These are phyloP conservation scores for Helianthus annuus DNA, from an alignment of 129 eudicot species.

Conservation along the genomic window HanXRQr2.0-SUNRISE NC_035448.2:48768101-48768600, in stretches of 20 bases:
- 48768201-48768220: too few relatives aligned
- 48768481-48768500: neutral
- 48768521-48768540: constrained; percentile 7
- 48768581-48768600: neutral
- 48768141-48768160: too few relatives aligned
- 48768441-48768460: neutral
- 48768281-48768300: neutral
- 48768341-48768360: neutral
- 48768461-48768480: constrained; percentile 23
- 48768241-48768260: neutral
- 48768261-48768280: too few relatives aligned
- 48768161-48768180: too few relatives aligned
- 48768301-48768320: neutral
- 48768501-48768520: constrained; percentile 17
- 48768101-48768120: too few relatives aligned
- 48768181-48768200: too few relatives aligned
- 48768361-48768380: constrained; percentile 20
- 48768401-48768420: constrained; percentile 16
- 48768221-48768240: neutral
- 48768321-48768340: neutral
- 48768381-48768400: neutral
- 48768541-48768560: constrained; percentile 24
- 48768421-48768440: constrained; percentile 10
- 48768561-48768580: neutral
- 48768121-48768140: too few relatives aligned